Conservation (phyloP, 139 green algal species). For the Coelastrella sp. region DNA sequence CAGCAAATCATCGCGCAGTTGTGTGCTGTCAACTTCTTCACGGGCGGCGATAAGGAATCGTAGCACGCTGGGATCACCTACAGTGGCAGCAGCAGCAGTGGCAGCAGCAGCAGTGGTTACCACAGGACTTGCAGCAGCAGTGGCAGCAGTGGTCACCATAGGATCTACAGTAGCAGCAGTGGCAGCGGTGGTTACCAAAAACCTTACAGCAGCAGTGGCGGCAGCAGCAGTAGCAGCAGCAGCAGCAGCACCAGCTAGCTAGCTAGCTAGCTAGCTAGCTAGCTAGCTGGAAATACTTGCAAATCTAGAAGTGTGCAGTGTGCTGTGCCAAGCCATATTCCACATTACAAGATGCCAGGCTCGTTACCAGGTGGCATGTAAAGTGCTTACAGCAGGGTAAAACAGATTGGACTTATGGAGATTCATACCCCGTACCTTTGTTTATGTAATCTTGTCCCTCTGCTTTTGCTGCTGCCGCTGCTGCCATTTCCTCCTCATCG, state of each 20-base stretch:
- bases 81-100: constrained; percentile 52
- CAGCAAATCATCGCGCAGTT: constrained; percentile 98
- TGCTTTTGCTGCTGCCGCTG: constrained; percentile 48
- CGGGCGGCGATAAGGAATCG: constrained; percentile 96
- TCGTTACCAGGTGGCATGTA: no score
- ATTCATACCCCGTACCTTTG: constrained; percentile 7
- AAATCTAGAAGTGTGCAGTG: not conserved
- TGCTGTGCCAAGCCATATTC: no score
- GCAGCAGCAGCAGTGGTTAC: not conserved
- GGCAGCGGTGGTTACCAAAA: no score
- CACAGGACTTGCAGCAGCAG: not conserved
- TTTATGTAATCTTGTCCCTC: constrained; percentile 54
- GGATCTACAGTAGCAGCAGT: no score
- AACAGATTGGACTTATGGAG: no score
- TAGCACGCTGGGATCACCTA: constrained; percentile 93
- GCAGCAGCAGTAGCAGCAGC: no score
- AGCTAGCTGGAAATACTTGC: not conserved
- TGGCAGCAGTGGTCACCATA: not conserved
- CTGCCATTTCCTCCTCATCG: constrained; percentile 88
- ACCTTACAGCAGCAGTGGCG: no score
- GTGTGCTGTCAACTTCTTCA: constrained; percentile 89
- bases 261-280: no score
- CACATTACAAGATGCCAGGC: no score
- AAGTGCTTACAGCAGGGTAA: no score
- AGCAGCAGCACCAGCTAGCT: no score